Base-by-base conservation (phyloP, 805 yeast genomes). In the Phaffomyces antillensis region DNA sequence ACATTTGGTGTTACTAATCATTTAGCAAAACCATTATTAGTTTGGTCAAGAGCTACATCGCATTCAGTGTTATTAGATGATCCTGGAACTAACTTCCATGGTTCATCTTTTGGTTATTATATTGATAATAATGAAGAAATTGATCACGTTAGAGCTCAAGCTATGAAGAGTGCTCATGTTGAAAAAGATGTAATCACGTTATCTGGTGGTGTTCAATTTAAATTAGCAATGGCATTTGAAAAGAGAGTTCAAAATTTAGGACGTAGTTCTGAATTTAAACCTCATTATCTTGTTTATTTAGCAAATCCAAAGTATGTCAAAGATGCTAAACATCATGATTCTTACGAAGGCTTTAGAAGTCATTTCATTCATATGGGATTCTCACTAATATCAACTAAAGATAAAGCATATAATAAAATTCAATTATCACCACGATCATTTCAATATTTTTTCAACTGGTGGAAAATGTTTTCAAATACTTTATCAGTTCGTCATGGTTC, bases 401-500 rank as follows among this genome's bases (percentile, higher is more conserved):
- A 52, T 7, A 39, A 45, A 2, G 69, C 79, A 11, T 80, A 81
- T 53, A 91, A 90, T 63, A 71, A 89, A 1, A 73, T 86, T 38
- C 95, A 90, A 59, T 64, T 91, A 42, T 73, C 89, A 3, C 96
- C 96, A 2, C 68, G 68, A 5, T 74, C 81, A 0, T 71, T 91
- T 52, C 59, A 66, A 8, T 84, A 80, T 48, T 89, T 93, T 65
- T 80, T 79, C 56, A 59, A 63, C 5, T 93, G 98, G 98, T 90
- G 96, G 96, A 64, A 66, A 31, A 73, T 86, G 52, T 91, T 91
- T 62, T 75, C 83, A n/a, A 83, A 91, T 24, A 81, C 83, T 44
- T 68, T 90, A 18, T 96, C 98, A 0, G 75, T 88, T 15, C 74
- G 95, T 42, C 72, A 76, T 39, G 97, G 98, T 0, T 62, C 65